phyloP scores from a whole-genome alignment of 352 stramenopile species.

The Pythium pectinolyticum region DNA sequence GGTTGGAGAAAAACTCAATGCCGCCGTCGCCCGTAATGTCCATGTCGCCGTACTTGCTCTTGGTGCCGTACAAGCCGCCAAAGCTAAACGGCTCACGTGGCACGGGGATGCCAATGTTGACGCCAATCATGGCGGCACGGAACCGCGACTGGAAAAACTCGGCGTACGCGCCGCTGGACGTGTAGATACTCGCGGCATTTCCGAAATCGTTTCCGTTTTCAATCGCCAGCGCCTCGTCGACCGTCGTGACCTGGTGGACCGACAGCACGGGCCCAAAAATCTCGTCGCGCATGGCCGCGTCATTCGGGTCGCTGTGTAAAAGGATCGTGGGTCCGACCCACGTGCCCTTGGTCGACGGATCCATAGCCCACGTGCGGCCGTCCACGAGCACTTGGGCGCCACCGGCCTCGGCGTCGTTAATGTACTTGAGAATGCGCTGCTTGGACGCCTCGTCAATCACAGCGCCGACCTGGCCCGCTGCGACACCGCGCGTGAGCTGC shows the following conservation, averaged over 20 bases:
- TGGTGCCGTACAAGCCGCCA: constrained; percentile 95
- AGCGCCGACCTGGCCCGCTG: constrained; percentile 92
- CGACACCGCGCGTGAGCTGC: constrained; percentile 85
- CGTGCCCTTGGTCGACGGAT: constrained; percentile 39
- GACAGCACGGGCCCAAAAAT: constrained; percentile 98
- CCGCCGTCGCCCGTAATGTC: constrained; percentile 97
- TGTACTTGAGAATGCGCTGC: constrained; percentile 93
- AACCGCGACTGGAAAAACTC: constrained; percentile 94
- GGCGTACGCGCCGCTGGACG: constrained; percentile 89
- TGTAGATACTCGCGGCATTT: constrained; percentile 97
- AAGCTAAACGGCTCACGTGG: constrained; percentile 96
- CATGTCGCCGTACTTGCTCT: constrained; percentile 97
- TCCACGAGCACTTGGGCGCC: constrained; percentile 92
- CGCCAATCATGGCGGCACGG: constrained; percentile 92
- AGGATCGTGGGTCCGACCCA: constrained; percentile 97
- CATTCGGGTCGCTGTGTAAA: constrained; percentile 82
- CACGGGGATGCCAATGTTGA: constrained; percentile 97
- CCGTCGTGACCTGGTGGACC: constrained; percentile 77
- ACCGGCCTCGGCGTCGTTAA: constrained; percentile 86
- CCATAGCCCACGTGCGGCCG: constrained; percentile 76
- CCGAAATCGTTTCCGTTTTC: constrained; percentile 97
- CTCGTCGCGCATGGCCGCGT: constrained; percentile 93
- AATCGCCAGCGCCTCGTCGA: constrained; percentile 94
- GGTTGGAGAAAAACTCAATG: constrained; percentile 97
- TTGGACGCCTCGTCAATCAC: constrained; percentile 93